Evolutionary conservation across 2,329 filamentous ascomycete species (phyloP).

Genomic region (Penicillium freii): DNA sequence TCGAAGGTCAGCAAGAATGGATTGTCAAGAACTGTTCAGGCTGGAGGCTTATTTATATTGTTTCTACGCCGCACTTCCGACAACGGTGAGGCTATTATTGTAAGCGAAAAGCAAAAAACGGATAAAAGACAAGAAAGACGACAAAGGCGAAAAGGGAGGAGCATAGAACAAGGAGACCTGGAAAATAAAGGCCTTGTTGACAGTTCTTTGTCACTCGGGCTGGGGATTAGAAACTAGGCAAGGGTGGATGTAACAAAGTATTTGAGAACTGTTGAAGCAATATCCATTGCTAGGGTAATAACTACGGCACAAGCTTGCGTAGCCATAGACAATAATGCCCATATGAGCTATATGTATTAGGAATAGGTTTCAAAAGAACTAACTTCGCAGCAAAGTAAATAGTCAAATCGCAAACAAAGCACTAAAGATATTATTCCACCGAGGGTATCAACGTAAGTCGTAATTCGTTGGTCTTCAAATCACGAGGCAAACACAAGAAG

Average conservation of each 20-base stretch:
- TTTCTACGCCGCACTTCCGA: accelerated
- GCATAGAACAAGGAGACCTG: neutral
- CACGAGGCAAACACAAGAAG: conserved; percentile 16
- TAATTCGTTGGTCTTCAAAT: conserved; percentile 19
- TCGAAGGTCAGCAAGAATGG: neutral
- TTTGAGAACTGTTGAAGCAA: neutral
- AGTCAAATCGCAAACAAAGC: conserved; percentile 5
- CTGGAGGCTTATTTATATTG: neutral
- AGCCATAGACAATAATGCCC: no score
- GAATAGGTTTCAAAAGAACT: neutral
- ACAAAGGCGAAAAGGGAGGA: neutral
- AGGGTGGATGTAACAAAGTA: neutral
- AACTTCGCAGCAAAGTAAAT: conserved; percentile 7
- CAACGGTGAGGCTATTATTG: no score
- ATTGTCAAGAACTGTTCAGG: neutral
- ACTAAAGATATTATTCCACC: conserved; percentile 16
- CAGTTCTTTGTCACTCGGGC: neutral
- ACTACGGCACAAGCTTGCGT: no score
- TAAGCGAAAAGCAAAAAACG: no score
- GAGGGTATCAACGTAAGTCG: conserved; percentile 29
- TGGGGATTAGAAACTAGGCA: neutral
- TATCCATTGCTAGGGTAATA: neutral
- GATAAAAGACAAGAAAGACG: neutral
- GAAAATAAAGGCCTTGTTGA: neutral
- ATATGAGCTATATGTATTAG: neutral